A percentile compares a stretch with the other conserved stretches of the same genome.
Evolutionary conservation across 2,329 filamentous ascomycete species (phyloP).

Genomic region (Nemania diffusa): DNA sequence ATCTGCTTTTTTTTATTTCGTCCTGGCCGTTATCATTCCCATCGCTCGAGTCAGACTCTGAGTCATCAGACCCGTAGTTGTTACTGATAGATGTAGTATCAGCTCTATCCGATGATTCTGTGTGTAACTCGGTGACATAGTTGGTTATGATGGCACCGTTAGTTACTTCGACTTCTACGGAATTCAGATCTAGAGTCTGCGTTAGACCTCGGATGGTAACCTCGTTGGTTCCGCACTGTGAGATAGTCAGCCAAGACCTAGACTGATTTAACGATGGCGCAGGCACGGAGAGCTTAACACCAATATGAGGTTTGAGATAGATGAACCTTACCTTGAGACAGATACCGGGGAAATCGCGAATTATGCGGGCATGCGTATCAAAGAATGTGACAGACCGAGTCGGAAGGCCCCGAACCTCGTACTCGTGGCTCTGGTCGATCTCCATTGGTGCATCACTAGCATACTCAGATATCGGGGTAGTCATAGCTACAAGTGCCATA

Average conservation of each 20-base stretch:
- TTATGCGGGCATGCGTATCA: slow-evolving; percentile 68
- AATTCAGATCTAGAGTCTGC: slow-evolving; percentile 63
- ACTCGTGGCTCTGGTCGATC: slow-evolving; percentile 49
- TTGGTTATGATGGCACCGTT: no score
- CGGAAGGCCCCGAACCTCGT: slow-evolving; percentile 64
- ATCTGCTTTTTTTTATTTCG: no score
- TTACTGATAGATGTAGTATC: slow-evolving; percentile 60
- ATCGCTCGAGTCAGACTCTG: slow-evolving; percentile 36
- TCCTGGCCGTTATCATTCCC: background rate
- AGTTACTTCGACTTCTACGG: slow-evolving; percentile 69
- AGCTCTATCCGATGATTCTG: slow-evolving; percentile 63
- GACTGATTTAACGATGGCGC: slow-evolving; percentile 8
- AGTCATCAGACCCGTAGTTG: slow-evolving; percentile 37
- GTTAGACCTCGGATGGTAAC: slow-evolving; percentile 66
- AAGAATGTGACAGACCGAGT: slow-evolving; percentile 73
- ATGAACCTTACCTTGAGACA: slow-evolving; percentile 54
- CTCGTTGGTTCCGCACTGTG: slow-evolving; percentile 65
- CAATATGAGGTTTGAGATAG: background rate
- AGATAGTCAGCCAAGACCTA: background rate
- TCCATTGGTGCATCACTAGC: background rate
- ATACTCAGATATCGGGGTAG: background rate
- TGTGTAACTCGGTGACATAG: no score
- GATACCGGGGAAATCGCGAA: slow-evolving; percentile 68
- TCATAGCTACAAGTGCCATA: background rate
- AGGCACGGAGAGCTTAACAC: background rate